Percentiles rank a stretch among this genome's conserved stretches.
phyloP scores from a whole-genome alignment of 2,329 filamentous ascomycete genomes.

The Ceratocystis harringtonii region DNA sequence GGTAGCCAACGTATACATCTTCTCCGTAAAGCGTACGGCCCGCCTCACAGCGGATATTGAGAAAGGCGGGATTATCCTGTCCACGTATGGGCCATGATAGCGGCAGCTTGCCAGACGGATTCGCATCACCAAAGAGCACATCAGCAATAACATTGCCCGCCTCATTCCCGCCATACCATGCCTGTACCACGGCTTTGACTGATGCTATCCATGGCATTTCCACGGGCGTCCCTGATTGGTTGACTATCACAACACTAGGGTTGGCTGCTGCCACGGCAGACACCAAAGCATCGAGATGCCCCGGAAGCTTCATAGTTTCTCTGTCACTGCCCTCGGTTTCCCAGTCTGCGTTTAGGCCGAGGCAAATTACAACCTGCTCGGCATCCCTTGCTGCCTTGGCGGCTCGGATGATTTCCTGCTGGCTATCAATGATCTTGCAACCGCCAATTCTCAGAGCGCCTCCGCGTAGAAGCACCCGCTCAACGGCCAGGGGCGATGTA shows the following conservation, averaged over 20 bases:
- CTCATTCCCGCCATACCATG: conserved; percentile 82
- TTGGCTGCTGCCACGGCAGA: conserved; percentile 50
- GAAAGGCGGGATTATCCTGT: conserved; percentile 55
- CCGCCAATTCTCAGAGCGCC: conserved; percentile 50
- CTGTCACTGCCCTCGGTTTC: conserved; percentile 68
- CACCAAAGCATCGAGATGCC: conserved; percentile 56
- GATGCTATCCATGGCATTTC: conserved; percentile 52
- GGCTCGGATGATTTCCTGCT: conserved; percentile 49
- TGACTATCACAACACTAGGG: conserved; percentile 54
- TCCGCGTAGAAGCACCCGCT: conserved; percentile 37
- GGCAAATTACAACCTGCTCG: conserved; percentile 65
- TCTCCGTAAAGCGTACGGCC: conserved; percentile 63
- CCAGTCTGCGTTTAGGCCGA: conserved; percentile 67
- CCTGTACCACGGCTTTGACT: conserved; percentile 46
- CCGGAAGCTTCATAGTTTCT: conserved; percentile 62
- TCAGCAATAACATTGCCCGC: conserved; percentile 69
- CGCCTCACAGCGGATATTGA: conserved; percentile 59
- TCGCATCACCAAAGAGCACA: conserved; percentile 57
- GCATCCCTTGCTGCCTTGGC: conserved; percentile 51
- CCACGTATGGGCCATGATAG: conserved; percentile 54
- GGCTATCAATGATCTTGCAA: conserved; percentile 40
- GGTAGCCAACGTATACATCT: conserved; percentile 67
- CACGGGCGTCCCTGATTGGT: conserved; percentile 64
- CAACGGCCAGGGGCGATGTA: conserved; percentile 38
- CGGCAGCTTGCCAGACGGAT: conserved; percentile 61